Base-by-base conservation (phyloP, 768 basidiomycete species). In the Leccinum uliginosum region DNA sequence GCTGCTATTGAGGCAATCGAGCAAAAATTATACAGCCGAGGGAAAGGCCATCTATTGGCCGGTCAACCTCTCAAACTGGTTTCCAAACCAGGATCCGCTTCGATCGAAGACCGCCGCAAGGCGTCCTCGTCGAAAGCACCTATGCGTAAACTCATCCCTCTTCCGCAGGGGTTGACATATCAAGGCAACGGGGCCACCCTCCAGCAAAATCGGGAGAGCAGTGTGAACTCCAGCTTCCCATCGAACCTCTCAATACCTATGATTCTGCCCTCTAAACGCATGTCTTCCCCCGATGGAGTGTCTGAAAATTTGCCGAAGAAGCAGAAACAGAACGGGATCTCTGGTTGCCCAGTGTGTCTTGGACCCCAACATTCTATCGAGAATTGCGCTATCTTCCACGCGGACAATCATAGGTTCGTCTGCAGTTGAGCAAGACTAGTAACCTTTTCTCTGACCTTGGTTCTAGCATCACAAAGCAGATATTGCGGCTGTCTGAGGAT, bases 1-100 rank as follows among this genome's bases (percentile, higher is more conserved):
- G 81, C 78, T 45, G 90, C 91, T 12, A 80, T 93, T 50, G 70
- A 72, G 26, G 82, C 83, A 6, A 91, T 93, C 59, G 91, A 93
- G 56, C 76, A 83, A 56, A 77, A 82, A 3, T 74, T 93, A 14
- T 65, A 76, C 56, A 60, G 71, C 51, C 81, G 86, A 15, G 85
- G 86, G 3, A 76, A 84, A 43, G 67, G 80, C 2, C 66, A 78
- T 50, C 70, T 89, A 21, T 78, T 90, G 54, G 74, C 72, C 35
- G 84, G 83, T 1, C 87, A 91, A 66, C 86, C 88, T 43, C 75
- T 87, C 5, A 76, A 80, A 59, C 79, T 83, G 11, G 70, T 87
- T 14, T 75, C 74, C 45, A 71, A 65, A 49, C 63, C 70, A n/a
- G 61, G 29, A 23, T 50, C 57, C 14, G 35, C 52, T 40, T 54